Evolutionary conservation across 73 alveolate species (phyloP).

Genomic region (Symbiodinium natans): DNA sequence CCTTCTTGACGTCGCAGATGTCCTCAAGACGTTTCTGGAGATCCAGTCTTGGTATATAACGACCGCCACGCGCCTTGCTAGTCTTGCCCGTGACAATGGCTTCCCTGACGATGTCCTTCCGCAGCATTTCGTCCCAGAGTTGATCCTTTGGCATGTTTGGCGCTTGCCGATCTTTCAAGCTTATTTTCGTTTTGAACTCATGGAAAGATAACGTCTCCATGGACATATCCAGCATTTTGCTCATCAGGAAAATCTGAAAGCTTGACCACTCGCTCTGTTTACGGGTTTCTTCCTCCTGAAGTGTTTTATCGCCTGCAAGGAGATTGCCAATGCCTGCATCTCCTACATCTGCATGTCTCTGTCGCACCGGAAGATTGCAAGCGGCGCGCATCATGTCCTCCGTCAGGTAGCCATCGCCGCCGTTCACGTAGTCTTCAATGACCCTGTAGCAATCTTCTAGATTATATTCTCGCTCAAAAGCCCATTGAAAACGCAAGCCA

Average conservation of each 20-base stretch:
- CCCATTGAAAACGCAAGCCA: background rate
- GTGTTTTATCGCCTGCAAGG: background rate
- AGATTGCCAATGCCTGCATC: background rate
- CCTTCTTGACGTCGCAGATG: no score
- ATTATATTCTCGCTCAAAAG: background rate
- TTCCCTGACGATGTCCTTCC: no score
- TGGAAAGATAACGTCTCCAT: background rate
- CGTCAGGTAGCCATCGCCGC: background rate
- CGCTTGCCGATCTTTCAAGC: no score
- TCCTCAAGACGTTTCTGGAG: no score
- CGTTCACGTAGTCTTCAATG: constrained; percentile 6
- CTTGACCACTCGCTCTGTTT: background rate
- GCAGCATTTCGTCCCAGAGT: no score
- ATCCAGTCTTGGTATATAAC: no score
- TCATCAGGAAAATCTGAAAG: background rate
- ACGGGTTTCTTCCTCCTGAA: no score
- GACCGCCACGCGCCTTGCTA: no score
- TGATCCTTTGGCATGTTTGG: no score
- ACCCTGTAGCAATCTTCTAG: background rate
- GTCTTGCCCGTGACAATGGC: no score
- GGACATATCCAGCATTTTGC: background rate
- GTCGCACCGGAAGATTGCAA: background rate
- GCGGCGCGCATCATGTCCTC: constrained; percentile 3
- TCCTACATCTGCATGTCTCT: background rate
- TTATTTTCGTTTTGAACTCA: background rate